Evolutionary conservation across 257 asterid species (phyloP).

Genomic region (Salvia miltiorrhiza): DNA sequence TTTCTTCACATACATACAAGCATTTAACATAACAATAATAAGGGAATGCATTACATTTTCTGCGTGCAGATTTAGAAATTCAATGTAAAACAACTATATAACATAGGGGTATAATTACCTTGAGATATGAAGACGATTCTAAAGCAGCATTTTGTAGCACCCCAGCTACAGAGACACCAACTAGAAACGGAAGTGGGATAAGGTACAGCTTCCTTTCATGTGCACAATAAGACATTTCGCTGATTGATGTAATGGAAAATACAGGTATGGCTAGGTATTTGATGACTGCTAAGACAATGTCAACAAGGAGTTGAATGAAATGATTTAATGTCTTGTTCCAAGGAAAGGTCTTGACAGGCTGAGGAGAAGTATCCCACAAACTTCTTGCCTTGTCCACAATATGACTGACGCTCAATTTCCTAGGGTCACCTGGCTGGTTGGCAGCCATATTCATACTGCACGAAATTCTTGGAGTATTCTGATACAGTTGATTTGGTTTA

Average conservation of each 20-base stretch:
- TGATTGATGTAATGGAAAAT: slow-evolving; percentile 55
- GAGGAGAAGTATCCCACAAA: slow-evolving; percentile 72
- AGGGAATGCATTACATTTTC: not conserved
- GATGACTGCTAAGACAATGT: slow-evolving; percentile 51
- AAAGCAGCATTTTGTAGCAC: slow-evolving; percentile 60
- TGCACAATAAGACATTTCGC: slow-evolving; percentile 94
- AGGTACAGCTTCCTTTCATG: slow-evolving; percentile 78
- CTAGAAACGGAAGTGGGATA: slow-evolving; percentile 63
- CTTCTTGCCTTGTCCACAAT: slow-evolving; percentile 50
- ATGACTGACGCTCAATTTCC: slow-evolving; percentile 32
- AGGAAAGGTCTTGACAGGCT: slow-evolving; percentile 76
- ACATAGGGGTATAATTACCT: slow-evolving; percentile 39
- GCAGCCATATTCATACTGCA: slow-evolving; percentile 69
- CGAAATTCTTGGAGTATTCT: slow-evolving; percentile 21
- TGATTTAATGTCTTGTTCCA: slow-evolving; percentile 67
- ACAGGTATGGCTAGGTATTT: slow-evolving; percentile 63
- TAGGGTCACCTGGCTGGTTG: slow-evolving; percentile 51
- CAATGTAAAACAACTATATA: not conserved
- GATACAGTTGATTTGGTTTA: slow-evolving; percentile 32
- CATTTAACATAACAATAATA: not conserved
- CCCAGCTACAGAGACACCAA: slow-evolving; percentile 73
- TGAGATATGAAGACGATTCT: slow-evolving; percentile 67
- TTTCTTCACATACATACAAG: slow-evolving; percentile 4
- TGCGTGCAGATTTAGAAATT: not conserved
- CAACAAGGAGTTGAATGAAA: slow-evolving; percentile 73